phyloP scores from a whole-genome alignment of 352 stramenopile species.

The Salisapilia sapeloensis region DNA sequence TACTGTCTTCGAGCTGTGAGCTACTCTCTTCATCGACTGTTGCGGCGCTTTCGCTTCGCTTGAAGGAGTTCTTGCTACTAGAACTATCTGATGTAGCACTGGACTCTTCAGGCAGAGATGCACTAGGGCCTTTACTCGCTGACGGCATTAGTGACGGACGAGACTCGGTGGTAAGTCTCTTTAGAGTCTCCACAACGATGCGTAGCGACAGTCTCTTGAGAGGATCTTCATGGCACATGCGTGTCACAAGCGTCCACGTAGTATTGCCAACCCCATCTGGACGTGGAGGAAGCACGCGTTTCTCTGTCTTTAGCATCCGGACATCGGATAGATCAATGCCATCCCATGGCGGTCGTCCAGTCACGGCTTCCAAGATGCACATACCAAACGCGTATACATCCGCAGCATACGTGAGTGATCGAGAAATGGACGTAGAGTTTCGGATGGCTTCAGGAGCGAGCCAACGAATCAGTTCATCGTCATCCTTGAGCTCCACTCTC shows the following conservation, averaged over 20 bases:
- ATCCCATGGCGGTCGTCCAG: constrained; percentile 24
- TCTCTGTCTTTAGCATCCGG: constrained; percentile 28
- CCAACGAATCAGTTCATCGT: constrained; percentile 39
- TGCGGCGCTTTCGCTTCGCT: no score
- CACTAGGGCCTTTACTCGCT: no score
- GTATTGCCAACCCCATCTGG: constrained; percentile 17
- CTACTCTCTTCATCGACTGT: no score
- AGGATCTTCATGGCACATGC: constrained; percentile 40
- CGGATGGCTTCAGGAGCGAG: constrained; percentile 41
- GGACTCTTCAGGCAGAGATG: no score
- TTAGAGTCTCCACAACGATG: constrained; percentile 24
- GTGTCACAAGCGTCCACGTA: constrained; percentile 36
- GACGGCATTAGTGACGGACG: no score
- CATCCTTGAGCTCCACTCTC: constrained; percentile 11
- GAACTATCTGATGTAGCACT: no score
- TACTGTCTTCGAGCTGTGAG: no score
- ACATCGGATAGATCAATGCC: constrained; percentile 23
- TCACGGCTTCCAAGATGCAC: constrained; percentile 55
- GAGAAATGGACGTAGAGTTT: constrained; percentile 12
- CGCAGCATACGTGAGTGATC: constrained; percentile 13
- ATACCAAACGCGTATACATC: constrained; percentile 70
- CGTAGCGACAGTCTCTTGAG: constrained; percentile 20
- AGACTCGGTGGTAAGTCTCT: constrained; percentile 21
- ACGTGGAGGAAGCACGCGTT: constrained; percentile 27
- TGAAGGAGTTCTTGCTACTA: no score